Evolutionary conservation across 306 rosid genomes (phyloP).

Genomic region (Amphicarpaea edgeworthii): DNA sequence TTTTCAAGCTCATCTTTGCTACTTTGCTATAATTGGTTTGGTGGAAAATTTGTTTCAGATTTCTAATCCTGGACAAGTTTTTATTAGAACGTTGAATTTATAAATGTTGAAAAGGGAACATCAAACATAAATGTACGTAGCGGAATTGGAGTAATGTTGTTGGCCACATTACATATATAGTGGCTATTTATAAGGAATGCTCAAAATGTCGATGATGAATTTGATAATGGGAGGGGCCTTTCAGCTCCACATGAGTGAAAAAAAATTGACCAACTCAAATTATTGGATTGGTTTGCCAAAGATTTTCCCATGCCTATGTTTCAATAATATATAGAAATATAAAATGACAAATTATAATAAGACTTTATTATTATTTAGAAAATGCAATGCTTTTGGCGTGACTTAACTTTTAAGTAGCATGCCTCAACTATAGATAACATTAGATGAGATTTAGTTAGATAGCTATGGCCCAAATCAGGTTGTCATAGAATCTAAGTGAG

Average conservation of each 20-base stretch:
- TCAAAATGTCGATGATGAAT: neutral
- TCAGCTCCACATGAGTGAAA: neutral
- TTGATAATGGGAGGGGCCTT: neutral
- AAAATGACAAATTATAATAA: neutral
- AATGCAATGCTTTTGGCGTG: conserved; percentile 9
- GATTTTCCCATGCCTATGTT: neutral
- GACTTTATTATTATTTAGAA: neutral
- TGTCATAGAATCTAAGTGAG: conserved; percentile 37
- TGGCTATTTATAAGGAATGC: neutral
- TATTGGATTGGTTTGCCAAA: neutral
- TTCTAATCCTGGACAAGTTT: neutral
- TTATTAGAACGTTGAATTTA: neutral
- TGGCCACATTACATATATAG: neutral
- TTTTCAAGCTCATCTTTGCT: neutral
- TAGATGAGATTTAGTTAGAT: neutral
- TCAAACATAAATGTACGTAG: neutral
- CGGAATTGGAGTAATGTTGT: conserved; percentile 12
- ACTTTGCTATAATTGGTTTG: conserved; percentile 5
- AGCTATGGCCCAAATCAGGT: conserved; percentile 38
- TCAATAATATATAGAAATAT: neutral
- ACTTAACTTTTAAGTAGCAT: neutral
- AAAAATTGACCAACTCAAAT: neutral
- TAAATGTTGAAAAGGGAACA: conserved; percentile 11
- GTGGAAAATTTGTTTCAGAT: neutral
- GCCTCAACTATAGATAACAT: conserved; percentile 8